phyloP scores from a whole-genome alignment of 148 eudicot species.

The Nepenthes gracilis region DNA sequence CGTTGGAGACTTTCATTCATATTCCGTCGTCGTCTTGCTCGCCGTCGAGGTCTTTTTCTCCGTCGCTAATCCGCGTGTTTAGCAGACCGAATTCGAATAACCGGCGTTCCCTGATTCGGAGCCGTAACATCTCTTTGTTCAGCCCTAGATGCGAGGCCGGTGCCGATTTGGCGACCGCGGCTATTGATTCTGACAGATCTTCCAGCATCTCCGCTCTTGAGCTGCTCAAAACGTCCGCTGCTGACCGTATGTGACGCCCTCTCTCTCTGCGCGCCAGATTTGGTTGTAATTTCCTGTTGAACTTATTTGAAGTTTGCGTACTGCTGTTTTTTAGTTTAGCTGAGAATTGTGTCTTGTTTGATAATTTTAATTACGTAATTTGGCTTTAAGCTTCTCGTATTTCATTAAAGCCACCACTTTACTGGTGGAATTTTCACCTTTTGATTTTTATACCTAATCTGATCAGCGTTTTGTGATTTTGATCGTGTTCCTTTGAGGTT shows the following conservation, averaged over 20 bases:
- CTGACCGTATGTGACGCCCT: conserved; percentile 19
- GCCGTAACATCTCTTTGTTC: conserved; percentile 7
- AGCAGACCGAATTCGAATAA: conserved; percentile 14
- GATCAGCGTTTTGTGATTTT: too few relatives aligned
- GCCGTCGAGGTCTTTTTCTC: conserved; percentile 4
- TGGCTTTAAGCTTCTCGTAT: too few relatives aligned
- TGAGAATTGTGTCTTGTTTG: too few relatives aligned
- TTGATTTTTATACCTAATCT: too few relatives aligned
- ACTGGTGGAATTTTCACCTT: too few relatives aligned
- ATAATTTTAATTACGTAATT: too few relatives aligned
- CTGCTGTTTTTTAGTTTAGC: too few relatives aligned
- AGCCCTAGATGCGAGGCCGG: conserved; percentile 29
- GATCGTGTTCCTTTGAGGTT: too few relatives aligned
- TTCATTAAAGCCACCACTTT: too few relatives aligned
- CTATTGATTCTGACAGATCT: conserved; percentile 8
- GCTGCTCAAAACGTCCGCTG: conserved; percentile 38
- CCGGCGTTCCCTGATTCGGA: conserved; percentile 6
- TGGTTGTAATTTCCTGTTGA: neutral
- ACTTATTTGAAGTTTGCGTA: neutral
- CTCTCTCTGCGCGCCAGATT: neutral
- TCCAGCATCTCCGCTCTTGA: conserved; percentile 36
- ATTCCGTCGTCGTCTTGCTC: conserved; percentile 12
- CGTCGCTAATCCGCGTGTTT: conserved; percentile 19
- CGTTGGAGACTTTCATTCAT: conserved; percentile 46
- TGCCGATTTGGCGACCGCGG: conserved; percentile 15